Evolutionary conservation across 139 green algal species (phyloP).

Genomic region (Closterium sp.): DNA sequence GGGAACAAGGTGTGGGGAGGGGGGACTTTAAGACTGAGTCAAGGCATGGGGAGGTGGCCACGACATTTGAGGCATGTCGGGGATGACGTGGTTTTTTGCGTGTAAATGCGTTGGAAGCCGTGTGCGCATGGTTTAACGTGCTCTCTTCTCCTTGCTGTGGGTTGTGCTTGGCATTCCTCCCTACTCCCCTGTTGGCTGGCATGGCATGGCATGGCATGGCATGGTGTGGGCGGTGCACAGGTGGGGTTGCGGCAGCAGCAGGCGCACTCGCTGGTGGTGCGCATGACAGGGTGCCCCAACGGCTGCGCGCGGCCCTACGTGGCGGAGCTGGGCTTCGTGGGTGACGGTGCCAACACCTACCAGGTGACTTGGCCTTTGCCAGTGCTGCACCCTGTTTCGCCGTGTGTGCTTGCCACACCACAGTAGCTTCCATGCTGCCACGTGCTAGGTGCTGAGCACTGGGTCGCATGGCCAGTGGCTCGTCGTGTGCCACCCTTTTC

Average conservation of each 20-base stretch:
- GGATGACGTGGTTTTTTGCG: neutral
- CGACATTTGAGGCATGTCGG: no score
- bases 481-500: neutral
- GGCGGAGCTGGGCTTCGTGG: conserved; percentile 97
- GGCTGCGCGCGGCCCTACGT: conserved; percentile 97
- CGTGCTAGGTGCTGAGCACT: neutral
- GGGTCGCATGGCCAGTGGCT: neutral
- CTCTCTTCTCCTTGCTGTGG: neutral
- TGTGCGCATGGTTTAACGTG: neutral
- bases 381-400: neutral
- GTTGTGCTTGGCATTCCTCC: neutral
- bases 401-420: no score
- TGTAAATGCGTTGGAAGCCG: no score
- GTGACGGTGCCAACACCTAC: conserved; percentile 96
- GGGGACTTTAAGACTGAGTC: neutral
- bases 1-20: neutral
- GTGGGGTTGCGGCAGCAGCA: conserved; percentile 33
- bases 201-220: neutral
- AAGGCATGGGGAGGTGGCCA: no score
- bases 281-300: conserved; percentile 99
- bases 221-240: neutral
- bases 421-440: no score
- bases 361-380: no score
- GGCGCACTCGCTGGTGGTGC: conserved; percentile 75
- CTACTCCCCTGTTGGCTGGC: no score